These are phyloP conservation scores for Penicillium freii DNA, from an alignment of 2,329 filamentous ascomycete genomes.

Conservation along the genomic window DNA sequence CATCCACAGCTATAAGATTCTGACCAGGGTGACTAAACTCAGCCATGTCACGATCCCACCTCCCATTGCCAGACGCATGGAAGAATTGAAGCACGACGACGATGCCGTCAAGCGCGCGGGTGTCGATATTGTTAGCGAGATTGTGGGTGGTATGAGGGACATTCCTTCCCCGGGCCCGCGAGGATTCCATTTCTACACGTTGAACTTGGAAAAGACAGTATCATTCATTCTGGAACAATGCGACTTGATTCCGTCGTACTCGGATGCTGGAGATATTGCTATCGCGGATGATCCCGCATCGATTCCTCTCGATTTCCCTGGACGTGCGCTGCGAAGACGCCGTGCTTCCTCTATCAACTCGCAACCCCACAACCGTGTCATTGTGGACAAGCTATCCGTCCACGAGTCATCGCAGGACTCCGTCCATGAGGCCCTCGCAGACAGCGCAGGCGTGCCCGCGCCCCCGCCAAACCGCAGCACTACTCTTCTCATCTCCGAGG, in stretches of 20 bases:
- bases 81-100: constrained; percentile 48
- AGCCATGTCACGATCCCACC: constrained; percentile 82
- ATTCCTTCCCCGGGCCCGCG: constrained; percentile 60
- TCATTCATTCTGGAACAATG: constrained; percentile 87
- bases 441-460: constrained; percentile 72
- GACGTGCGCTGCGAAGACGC: constrained; percentile 46
- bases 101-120: constrained; percentile 50
- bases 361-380: constrained; percentile 81
- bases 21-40: constrained; percentile 89
- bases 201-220: constrained; percentile 94
- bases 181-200: constrained; percentile 95
- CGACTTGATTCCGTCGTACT: constrained; percentile 68
- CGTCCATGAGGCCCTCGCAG: constrained; percentile 66
- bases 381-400: constrained; percentile 60
- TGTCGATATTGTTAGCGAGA: constrained; percentile 70
- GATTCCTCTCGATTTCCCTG: constrained; percentile 23
- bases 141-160: constrained; percentile 73
- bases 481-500: constrained; percentile 90
- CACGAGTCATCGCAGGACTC: constrained; percentile 39
- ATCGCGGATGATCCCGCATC: constrained; percentile 38
- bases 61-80: constrained; percentile 63
- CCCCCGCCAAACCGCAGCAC: constrained; percentile 73
- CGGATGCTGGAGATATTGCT: constrained; percentile 46
- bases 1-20: constrained; percentile 94
- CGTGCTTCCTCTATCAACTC: constrained; percentile 78